Base-by-base conservation (phyloP, 306 rosid genomes). In the Acacia crassicarpa region DNA sequence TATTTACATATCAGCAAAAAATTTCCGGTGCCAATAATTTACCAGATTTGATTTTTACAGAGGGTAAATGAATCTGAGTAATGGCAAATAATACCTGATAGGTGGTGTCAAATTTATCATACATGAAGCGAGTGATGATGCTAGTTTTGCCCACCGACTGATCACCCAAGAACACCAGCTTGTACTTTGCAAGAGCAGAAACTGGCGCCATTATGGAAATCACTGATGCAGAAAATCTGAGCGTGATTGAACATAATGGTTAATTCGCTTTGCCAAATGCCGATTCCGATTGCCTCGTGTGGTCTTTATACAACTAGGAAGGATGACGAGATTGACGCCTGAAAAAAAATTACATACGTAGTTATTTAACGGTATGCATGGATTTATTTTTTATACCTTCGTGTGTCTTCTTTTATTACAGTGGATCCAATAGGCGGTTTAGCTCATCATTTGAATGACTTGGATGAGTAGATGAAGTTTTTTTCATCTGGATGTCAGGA, bases 51-150 rank as follows among this genome's bases (percentile, higher is more conserved):
- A 58, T 56, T 14, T 48, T 80, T 44, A 16, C 45, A 65, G 54
- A 81, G 61, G 8, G 72, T 33, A 80, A 44, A 12, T 56, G 82
- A 84, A 86, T 80, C 85, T 73, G 76, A 73, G 13, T 20, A 30
- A 46, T 45, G 35, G 65, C 15, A 43, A 45, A 16, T 58, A 45
- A 16, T 75, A 54, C 61, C 61, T 54, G 61, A 54, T 54, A 54
- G 11, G 61, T 54, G 23, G 61, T 20, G 11, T 54, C 61, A 8
- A 54, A 54, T 54, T 54, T 20, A 8, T 54, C 61, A 2, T 54
- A 54, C 61, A 54, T 54, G 25, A 54, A 54, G 25, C 61, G 61
- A 5, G 61, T 19, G 11, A 54, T 54, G 61, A 54, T 54, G 25
- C 61, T 54, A 25, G 61, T 54, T 8, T 54, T 54, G 25, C 61